Evolutionary conservation across 1,284 basidiomycete genomes (phyloP), one percentile per base, ranked within the genome.

Genomic region (Xerocomus cyaneibrunnescens): DNA sequence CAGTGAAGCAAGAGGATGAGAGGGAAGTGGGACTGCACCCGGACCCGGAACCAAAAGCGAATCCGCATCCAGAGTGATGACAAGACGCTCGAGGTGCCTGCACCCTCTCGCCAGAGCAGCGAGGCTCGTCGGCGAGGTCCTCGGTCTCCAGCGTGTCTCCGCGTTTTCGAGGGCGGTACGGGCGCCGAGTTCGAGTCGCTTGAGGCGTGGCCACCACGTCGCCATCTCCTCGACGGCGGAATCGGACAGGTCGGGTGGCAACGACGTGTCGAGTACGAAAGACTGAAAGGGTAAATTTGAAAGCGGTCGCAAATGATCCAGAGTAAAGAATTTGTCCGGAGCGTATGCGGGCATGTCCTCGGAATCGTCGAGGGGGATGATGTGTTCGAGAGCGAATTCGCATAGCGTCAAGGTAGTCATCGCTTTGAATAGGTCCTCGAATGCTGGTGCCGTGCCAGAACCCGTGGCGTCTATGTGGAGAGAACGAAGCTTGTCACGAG

Each of bases 331-430:
- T 7, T 55, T 47, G 22, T 57, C 55, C 5, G 7, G 6, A 5
- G 45, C 10, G 30, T 54, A 51, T 45, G 52, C 5, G 16, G 50
- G 45, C 43, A 36, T 45, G 37, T 60, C 55, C 10, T 59, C 51
- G 19, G 44, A 42, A 13, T 70, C 69, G 39, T 70, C 64, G 40
- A 68, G 39, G 51, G 72, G 65, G 50, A 70, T 58, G 37, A 72
- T 66, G 45, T 78, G 71, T 52, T 83, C 78, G 57, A 85, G 62
- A 31, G 66, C 66, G 43, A 84, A 68, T 25, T 74, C 69, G 14
- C 64, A 71, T 73, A 50, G 62, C 35, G 12, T 69, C 49, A 48
- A 69, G 57, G 55, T 54, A 17, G 67, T 63, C 43, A 82, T 69
- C 9, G 68, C 54, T 21, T 61, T 58, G 57, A 83, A 74, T 3